Evolutionary conservation across 768 basidiomycete genomes (phyloP), one percentile per base, ranked within the genome.

Genomic region (Podaxis rugospora): DNA sequence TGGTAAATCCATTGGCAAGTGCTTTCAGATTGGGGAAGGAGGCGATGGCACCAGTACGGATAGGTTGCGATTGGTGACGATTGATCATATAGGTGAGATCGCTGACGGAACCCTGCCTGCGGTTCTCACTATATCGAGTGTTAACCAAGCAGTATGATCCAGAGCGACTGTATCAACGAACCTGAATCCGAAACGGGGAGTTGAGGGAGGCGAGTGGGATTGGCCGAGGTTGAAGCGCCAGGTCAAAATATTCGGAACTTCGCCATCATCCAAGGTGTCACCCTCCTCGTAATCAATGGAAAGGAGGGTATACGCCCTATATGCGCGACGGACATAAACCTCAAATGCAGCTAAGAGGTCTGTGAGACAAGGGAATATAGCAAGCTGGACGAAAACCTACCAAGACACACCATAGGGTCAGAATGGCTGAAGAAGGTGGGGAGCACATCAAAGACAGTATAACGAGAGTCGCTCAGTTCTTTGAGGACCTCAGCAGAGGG

Each of bases 161-260:
- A 18, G 13, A 64, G 42, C 9, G 3, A 37, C 55, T 27, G 10
- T 9, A 32, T 42, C 25, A 0, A 71, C 76, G 52, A 69, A 86
- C 86, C 78, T 77, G 57, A 73, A 69, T 62, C 77, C 73, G 51
- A 90, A 76, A 28, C 83, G 83, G 58, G 93, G 94, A 2, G 94
- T 95, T 4, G 90, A 81, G 0, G 93, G 93, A 35, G 91, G 90
- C 16, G 91, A 91, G 71, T 91, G 90, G 0, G 91, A 88, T 69
- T 88, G 89, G 49, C 93, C 92, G 47, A 98, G 82, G 72, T 94
- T 95, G 85, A 99, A 99, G 42, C 92, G 84, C 97, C 97, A 98
- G 4, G 88, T 93, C 25, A 96, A 81, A 53, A 90, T 84, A 63
- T 83, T 82, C 11, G 92, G 89, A 2, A 84, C 82, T 62, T 95